Percentiles rank a stretch among this genome's conserved stretches.
Conservation (phyloP, 768 basidiomycete species). For the Boletus barrowsii region DNA sequence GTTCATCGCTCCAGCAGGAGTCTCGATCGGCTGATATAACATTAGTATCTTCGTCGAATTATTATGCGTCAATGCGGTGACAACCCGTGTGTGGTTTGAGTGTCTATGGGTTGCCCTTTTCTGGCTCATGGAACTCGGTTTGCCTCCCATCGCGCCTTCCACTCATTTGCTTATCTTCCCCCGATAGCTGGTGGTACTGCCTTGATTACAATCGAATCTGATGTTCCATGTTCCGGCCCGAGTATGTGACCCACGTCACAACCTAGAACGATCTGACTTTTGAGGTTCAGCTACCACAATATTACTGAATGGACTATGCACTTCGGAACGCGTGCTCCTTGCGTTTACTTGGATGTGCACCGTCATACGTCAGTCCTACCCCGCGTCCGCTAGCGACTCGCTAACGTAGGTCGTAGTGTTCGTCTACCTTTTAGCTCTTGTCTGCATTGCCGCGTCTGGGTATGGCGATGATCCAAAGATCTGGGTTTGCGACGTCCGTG, state of each 20-base stretch:
- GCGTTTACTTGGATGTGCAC: slow-evolving; percentile 59
- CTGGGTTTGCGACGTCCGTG: slow-evolving; percentile 50
- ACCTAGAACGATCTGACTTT: slow-evolving; percentile 1
- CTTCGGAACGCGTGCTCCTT: slow-evolving; percentile 52
- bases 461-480: slow-evolving; percentile 44
- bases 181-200: slow-evolving; percentile 51
- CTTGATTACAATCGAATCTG: slow-evolving; percentile 40
- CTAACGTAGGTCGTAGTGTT: slow-evolving; percentile 42
- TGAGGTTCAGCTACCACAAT: background rate
- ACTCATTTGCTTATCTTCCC: slow-evolving; percentile 4
- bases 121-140: slow-evolving; percentile 60
- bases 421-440: slow-evolving; percentile 51
- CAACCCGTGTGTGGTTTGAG: slow-evolving; percentile 72
- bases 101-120: slow-evolving; percentile 57
- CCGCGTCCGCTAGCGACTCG: background rate
- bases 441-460: slow-evolving; percentile 42
- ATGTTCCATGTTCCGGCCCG: slow-evolving; percentile 32
- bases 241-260: slow-evolving; percentile 21
- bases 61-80: slow-evolving; percentile 45
- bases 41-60: slow-evolving; percentile 58
- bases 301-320: slow-evolving; percentile 33
- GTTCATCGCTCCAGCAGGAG: slow-evolving; percentile 18
- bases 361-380: slow-evolving; percentile 36
- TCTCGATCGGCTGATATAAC: slow-evolving; percentile 1
- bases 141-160: slow-evolving; percentile 15